Conservation (phyloP, 805 yeast genomes). For the Saccharomycopsis fibuligera region DNA sequence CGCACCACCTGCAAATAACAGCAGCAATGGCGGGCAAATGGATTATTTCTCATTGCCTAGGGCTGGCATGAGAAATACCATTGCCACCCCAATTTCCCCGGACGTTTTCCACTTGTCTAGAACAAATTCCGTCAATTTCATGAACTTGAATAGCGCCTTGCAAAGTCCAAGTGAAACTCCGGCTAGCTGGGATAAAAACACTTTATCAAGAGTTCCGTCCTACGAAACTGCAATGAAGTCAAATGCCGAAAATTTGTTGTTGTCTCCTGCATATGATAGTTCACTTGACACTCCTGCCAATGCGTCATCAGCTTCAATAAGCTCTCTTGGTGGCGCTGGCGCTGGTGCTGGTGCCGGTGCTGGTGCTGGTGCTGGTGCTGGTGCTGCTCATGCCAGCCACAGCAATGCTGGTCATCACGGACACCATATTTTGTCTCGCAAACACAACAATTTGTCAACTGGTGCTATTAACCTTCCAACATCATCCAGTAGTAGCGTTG, state of each 20-base stretch:
- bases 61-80: conserved; percentile 16
- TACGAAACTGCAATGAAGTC: conserved; percentile 71
- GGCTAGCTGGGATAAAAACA: conserved; percentile 36
- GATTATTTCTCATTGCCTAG: conserved; percentile 34
- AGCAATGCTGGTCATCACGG: no score
- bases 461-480: no score
- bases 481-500: not conserved
- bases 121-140: conserved; percentile 39
- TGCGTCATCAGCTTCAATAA: not conserved
- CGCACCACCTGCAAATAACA: not conserved
- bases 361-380: conserved; percentile 2
- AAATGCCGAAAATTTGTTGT: conserved; percentile 41
- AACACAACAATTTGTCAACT: no score
- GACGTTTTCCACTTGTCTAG: conserved; percentile 53
- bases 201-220: conserved; percentile 72
- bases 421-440: no score
- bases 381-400: no score
- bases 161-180: conserved; percentile 19
- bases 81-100: conserved; percentile 47
- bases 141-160: conserved; percentile 18
- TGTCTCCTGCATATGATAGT: conserved; percentile 60
- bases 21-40: conserved; percentile 19
- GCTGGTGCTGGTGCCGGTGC: not conserved
- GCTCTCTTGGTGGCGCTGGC: not conserved
- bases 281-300: not conserved